Evolutionary conservation across 352 stramenopile genomes (phyloP).

Genomic region (Pythium insidiosum): DNA sequence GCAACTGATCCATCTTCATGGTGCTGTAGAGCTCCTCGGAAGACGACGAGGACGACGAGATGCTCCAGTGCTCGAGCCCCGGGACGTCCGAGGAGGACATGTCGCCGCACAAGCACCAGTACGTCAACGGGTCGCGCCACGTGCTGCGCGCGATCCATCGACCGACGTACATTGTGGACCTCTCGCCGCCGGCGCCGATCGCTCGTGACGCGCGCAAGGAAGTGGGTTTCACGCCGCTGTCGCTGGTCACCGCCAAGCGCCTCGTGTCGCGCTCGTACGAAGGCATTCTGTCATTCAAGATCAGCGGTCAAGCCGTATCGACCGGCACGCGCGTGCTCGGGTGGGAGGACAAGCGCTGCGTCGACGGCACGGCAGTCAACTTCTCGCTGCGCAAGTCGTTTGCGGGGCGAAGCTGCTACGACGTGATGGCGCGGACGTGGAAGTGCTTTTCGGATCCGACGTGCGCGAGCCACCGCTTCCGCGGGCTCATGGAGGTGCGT

Average conservation of each 20-base stretch:
- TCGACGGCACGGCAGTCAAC: slow-evolving; percentile 42
- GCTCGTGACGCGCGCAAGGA: slow-evolving; percentile 27
- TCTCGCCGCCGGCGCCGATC: slow-evolving; percentile 19
- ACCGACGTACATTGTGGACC: slow-evolving; percentile 23
- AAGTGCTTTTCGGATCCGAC: slow-evolving; percentile 59
- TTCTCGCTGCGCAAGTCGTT: slow-evolving; percentile 67
- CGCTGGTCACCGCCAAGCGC: slow-evolving; percentile 17
- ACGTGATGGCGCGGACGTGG: slow-evolving; percentile 55
- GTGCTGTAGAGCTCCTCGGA: slow-evolving; percentile 9
- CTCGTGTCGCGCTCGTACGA: slow-evolving; percentile 40
- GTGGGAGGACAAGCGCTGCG: slow-evolving; percentile 56
- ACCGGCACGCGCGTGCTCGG: slow-evolving; percentile 45
- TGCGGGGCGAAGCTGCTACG: slow-evolving; percentile 20
- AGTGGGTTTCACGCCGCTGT: slow-evolving; percentile 36
- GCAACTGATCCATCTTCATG: slow-evolving; percentile 10
- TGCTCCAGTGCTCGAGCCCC: slow-evolving; percentile 12
- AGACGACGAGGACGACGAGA: slow-evolving; percentile 10
- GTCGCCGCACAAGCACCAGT: slow-evolving; percentile 15
- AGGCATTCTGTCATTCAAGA: slow-evolving; percentile 38
- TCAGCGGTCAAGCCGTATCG: slow-evolving; percentile 38
- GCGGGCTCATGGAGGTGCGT: slow-evolving; percentile 40
- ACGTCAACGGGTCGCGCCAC: slow-evolving; percentile 8
- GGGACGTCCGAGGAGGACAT: slow-evolving; percentile 29
- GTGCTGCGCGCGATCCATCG: slow-evolving; percentile 8
- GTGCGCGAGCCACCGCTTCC: slow-evolving; percentile 52